A percentile compares a stretch with the other conserved stretches of the same genome.
phyloP scores from a whole-genome alignment of 75 land plant species.

The Selaginella moellendorffii region DNA sequence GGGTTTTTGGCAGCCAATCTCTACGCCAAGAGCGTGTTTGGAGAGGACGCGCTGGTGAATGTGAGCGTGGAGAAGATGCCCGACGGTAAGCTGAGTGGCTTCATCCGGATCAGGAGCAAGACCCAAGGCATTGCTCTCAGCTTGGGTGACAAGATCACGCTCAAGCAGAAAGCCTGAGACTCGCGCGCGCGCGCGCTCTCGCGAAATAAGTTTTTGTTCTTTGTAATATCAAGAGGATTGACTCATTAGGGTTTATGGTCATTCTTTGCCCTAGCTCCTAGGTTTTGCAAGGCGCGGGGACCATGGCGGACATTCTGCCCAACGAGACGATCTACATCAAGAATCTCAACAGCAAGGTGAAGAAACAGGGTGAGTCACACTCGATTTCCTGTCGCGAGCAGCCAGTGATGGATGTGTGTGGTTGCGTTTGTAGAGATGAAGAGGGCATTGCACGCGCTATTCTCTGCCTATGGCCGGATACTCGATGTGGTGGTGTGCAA shows the following conservation, averaged over 20 bases:
- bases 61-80: slow-evolving; percentile 73
- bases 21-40: slow-evolving; percentile 90
- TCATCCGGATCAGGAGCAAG: slow-evolving; percentile 84
- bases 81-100: slow-evolving; percentile 75
- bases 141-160: slow-evolving; percentile 84
- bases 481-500: slow-evolving; percentile 72
- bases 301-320: neutral
- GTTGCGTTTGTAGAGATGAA: neutral
- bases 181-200: too few relatives aligned
- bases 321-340: neutral
- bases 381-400: neutral
- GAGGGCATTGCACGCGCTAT: slow-evolving; percentile 44
- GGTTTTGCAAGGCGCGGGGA: neutral
- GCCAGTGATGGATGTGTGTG: neutral
- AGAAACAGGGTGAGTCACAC: neutral
- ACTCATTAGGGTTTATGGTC: too few relatives aligned
- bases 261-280: neutral
- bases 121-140: slow-evolving; percentile 94
- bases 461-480: slow-evolving; percentile 73
- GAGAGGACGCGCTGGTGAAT: slow-evolving; percentile 88
- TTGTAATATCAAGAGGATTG: too few relatives aligned
- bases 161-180: slow-evolving; percentile 61
- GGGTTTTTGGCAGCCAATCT: slow-evolving; percentile 87
- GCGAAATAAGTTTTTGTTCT: too few relatives aligned
- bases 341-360: neutral